Evolutionary conservation across 2,329 filamentous ascomycete genomes (phyloP), one percentile per base, ranked within the genome.

Genomic region (Aspergillus pseudonomiae): DNA sequence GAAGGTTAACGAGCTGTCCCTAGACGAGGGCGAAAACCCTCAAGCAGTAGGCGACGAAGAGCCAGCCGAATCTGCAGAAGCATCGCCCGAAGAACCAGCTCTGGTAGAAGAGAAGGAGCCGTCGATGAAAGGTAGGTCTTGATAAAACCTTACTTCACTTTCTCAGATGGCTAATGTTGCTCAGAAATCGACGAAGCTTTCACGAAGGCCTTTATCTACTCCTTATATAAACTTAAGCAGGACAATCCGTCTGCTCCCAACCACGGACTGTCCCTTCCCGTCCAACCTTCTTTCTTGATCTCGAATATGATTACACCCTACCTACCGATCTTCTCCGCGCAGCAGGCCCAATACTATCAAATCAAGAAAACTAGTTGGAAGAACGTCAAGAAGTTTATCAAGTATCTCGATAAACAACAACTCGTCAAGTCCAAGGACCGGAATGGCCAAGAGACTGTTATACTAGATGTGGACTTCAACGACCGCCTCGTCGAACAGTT

Each of bases 291-390:
- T 0, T 83, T 84, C 28, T 79, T 90, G 70, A 87, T 91, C 73
- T 83, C 87, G 10, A 85, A 83, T 60, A 81, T 91, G 60, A 83
- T 90, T 24, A 86, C 89, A n/a, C 89, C 89, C 1, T 89, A 87
- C 69, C 81, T 91, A 2, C 88, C 88, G 3, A 82, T 86, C 24
- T 84, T 83, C 72, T 85, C 83, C 12, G 78, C 85, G 6, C 80
- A 83, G 24, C 82, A 87, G 70, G 80, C 82, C 2, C 84, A 84
- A 61, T 86, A 81, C 64, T 84, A 88, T 59, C 86, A 88, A 67
- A 89, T 91, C 75, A 91, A 90, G 72, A 91, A 90, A 77, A 88
- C 88, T 3, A 88, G 85, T 65, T 90, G 86, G 86, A 91, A 91
- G 77, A 90, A 86, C 65, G 84, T 88, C 64, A 88, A 87, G 71